Conservation (phyloP, 495 filamentous ascomycete genomes). For the Clavariopsis aquatica region DNA sequence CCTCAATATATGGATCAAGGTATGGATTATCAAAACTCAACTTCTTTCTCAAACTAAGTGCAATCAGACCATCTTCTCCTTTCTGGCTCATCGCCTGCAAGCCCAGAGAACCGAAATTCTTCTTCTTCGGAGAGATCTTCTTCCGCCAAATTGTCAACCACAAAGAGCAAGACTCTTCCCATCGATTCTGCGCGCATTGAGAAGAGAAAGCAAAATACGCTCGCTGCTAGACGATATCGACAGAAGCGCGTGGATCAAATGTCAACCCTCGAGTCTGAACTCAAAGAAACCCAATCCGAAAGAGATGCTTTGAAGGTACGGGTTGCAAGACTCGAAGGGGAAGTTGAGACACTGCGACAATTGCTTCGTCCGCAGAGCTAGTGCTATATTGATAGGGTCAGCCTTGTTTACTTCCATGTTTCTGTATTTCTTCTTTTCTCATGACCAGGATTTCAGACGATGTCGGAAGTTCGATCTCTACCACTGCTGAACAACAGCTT, state of each 20-base stretch:
- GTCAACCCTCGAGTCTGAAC: conserved; percentile 38
- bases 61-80: not conserved
- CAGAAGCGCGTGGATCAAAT: conserved; percentile 46
- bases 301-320: conserved; percentile 32
- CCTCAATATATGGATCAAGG: conserved; percentile 12
- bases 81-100: conserved; percentile 10
- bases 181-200: conserved; percentile 29
- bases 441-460: conserved; percentile 25
- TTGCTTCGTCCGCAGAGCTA: conserved; percentile 21
- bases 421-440: not conserved
- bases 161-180: not conserved
- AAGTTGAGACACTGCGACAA: conserved; percentile 33
- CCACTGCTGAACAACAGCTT: conserved; percentile 1
- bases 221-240: conserved; percentile 45
- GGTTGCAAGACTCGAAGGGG: conserved; percentile 35
- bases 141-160: conserved; percentile 24
- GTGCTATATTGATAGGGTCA: not conserved
- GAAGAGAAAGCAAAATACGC: conserved; percentile 43
- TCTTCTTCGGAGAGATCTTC: conserved; percentile 23
- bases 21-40: not conserved
- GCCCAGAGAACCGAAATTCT: conserved; percentile 12
- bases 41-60: not conserved
- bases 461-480: conserved; percentile 31
- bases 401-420: not conserved
- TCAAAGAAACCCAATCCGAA: conserved; percentile 36